Evolutionary conservation across 352 stramenopile genomes (phyloP).

Genomic region (Peronospora belbahrii): DNA sequence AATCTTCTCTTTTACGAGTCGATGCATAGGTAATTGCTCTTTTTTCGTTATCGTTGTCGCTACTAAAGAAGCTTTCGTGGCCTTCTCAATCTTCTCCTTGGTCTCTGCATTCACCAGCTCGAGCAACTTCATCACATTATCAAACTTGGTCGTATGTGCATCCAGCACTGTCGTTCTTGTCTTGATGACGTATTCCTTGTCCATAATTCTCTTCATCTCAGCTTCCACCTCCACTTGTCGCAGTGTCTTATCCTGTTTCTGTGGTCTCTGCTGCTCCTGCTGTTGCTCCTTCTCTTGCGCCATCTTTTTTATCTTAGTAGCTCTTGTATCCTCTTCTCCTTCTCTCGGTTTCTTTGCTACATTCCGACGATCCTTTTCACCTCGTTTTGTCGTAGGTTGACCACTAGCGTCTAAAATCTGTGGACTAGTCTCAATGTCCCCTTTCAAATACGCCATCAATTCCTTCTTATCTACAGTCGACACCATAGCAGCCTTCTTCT

Average conservation of each 20-base stretch:
- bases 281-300: slow-evolving; percentile 14
- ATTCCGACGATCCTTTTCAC: slow-evolving; percentile 11
- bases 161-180: slow-evolving; percentile 72
- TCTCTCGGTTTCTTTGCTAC: slow-evolving; percentile 8
- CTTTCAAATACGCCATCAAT: slow-evolving; percentile 76
- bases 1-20: slow-evolving; percentile 73
- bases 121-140: slow-evolving; percentile 72
- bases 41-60: slow-evolving; percentile 38
- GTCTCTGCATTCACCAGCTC: slow-evolving; percentile 77
- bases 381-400: neutral
- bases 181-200: slow-evolving; percentile 58
- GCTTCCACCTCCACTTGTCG: slow-evolving; percentile 31
- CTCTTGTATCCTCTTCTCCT: slow-evolving; percentile 12
- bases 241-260: slow-evolving; percentile 34
- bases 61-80: slow-evolving; percentile 53
- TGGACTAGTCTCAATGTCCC: slow-evolving; percentile 68
- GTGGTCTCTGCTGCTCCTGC: slow-evolving; percentile 3
- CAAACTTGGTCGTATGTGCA: slow-evolving; percentile 74
- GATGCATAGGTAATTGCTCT: slow-evolving; percentile 55
- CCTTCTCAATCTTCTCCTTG: slow-evolving; percentile 84
- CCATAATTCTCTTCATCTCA: slow-evolving; percentile 52
- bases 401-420: slow-evolving; percentile 48
- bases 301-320: slow-evolving; percentile 37
- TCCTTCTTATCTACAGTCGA: slow-evolving; percentile 86
- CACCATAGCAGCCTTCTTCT: slow-evolving; percentile 71